phyloP scores from a whole-genome alignment of 139 green algal genomes.

The Coelastrella sp. region DNA sequence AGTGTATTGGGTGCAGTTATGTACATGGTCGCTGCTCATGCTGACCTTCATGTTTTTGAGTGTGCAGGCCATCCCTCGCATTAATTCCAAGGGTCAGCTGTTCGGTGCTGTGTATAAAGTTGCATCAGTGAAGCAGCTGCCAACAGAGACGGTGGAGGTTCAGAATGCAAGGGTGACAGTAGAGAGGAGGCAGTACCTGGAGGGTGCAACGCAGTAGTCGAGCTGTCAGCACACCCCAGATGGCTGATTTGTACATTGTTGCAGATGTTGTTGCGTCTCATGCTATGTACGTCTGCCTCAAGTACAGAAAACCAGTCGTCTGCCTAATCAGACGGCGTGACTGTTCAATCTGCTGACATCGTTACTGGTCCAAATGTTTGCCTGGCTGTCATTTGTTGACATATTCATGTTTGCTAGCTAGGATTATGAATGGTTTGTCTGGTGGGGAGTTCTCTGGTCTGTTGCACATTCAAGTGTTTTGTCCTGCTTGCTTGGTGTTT shows the following conservation, averaged over 20 bases:
- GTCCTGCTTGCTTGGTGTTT: no score
- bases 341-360: no score
- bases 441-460: no score
- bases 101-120: constrained; percentile 77
- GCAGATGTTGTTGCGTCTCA: neutral
- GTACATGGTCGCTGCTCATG: neutral
- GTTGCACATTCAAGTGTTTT: no score
- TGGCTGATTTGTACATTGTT: neutral
- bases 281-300: neutral
- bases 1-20: no score
- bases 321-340: no score
- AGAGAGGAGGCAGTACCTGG: constrained; percentile 25
- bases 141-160: constrained; percentile 23
- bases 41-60: neutral
- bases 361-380: no score
- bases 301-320: neutral
- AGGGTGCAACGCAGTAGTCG: neutral
- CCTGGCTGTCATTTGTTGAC: no score
- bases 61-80: constrained; percentile 70
- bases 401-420: no score
- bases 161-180: neutral
- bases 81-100: constrained; percentile 66
- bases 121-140: constrained; percentile 31
- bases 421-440: no score
- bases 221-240: neutral